These are phyloP conservation scores for Tolypocladium capitatum DNA, from an alignment of 2,329 filamentous ascomycete species.

Conservation along the genomic window DNA sequence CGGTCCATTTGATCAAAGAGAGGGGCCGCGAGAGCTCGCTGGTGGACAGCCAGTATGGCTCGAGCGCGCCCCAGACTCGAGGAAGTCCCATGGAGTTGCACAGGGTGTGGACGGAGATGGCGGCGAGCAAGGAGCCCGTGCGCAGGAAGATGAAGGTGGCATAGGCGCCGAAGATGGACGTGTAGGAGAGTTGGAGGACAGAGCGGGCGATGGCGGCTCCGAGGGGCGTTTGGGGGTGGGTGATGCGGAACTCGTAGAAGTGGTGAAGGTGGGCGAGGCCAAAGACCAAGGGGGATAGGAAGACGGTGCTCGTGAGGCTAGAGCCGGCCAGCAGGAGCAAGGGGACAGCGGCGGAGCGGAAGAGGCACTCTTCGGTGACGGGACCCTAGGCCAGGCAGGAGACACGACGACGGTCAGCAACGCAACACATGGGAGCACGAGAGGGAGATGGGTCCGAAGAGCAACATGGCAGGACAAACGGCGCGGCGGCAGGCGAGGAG, in stretches of 20 bases:
- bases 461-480: not conserved
- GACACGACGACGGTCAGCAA: not conserved
- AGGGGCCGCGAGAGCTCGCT: constrained; percentile 10
- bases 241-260: constrained; percentile 84
- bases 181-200: constrained; percentile 76
- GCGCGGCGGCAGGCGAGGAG: not conserved
- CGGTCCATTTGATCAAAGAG: constrained; percentile 44
- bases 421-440: not conserved
- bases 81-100: constrained; percentile 91
- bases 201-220: constrained; percentile 54
- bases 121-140: constrained; percentile 67
- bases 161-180: constrained; percentile 85
- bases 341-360: constrained; percentile 75
- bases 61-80: constrained; percentile 67
- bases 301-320: constrained; percentile 48
- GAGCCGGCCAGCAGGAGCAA: constrained; percentile 62
- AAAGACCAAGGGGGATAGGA: constrained; percentile 78
- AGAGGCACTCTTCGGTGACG: constrained; percentile 84
- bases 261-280: constrained; percentile 91
- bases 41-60: constrained; percentile 30
- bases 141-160: constrained; percentile 80
- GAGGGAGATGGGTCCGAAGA: not conserved
- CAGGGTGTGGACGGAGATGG: constrained; percentile 68
- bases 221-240: constrained; percentile 57
- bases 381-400: constrained; percentile 52